A percentile compares a stretch with the other conserved stretches of the same genome.
These are phyloP conservation scores for Venturia pyrina DNA, from an alignment of 2,329 filamentous ascomycete species.

Conservation along the genomic window DNA sequence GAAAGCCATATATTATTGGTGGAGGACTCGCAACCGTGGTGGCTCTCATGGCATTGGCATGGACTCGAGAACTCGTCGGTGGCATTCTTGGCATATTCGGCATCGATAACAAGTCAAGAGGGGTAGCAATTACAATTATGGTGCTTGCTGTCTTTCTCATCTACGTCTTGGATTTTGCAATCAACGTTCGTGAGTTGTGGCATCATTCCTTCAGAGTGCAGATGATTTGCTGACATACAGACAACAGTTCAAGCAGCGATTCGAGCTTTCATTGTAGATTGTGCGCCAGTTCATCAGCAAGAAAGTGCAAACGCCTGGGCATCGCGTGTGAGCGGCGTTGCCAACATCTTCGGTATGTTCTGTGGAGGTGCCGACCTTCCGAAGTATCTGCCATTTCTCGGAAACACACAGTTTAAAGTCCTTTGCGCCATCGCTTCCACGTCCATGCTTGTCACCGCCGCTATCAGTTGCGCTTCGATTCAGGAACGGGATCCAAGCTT, in stretches of 20 bases:
- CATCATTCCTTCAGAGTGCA: background rate
- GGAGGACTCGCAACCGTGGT: conserved; percentile 39
- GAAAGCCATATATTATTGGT: conserved; percentile 42
- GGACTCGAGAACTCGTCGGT: conserved; percentile 46
- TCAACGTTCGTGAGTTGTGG: conserved; percentile 69
- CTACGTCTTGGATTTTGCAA: conserved; percentile 85
- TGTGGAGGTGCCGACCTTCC: conserved; percentile 78
- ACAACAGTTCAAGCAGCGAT: conserved; percentile 73
- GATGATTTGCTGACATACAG: conserved; percentile 6
- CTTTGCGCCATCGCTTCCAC: conserved; percentile 78
- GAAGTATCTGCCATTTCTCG: conserved; percentile 65
- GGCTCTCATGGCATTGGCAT: conserved; percentile 40
- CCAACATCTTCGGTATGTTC: conserved; percentile 84
- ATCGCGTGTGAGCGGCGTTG: conserved; percentile 72
- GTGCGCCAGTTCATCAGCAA: conserved; percentile 85
- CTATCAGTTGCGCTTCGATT: conserved; percentile 59
- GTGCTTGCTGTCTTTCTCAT: conserved; percentile 75
- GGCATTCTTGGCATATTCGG: conserved; percentile 62
- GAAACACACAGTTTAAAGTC: conserved; percentile 84
- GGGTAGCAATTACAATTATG: conserved; percentile 58
- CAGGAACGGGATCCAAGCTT: conserved; percentile 70
- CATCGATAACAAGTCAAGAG: conserved; percentile 52
- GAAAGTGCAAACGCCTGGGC: conserved; percentile 93
- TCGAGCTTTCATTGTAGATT: conserved; percentile 87
- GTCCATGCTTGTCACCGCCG: conserved; percentile 57